These are phyloP conservation scores for Spergularia marina DNA, from an alignment of 148 eudicot genomes.

Conservation along the genomic window DNA sequence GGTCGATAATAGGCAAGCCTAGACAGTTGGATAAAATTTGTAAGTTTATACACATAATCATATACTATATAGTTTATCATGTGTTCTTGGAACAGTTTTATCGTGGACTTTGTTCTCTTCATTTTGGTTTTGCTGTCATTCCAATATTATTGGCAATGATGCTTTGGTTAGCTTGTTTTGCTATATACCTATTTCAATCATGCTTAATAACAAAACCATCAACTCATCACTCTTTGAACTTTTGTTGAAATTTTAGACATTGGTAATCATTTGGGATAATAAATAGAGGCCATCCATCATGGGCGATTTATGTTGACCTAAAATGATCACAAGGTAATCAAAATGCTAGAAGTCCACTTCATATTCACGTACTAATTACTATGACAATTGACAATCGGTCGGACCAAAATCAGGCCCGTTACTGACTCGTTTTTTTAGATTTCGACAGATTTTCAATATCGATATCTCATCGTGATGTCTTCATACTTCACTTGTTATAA, in stretches of 20 bases:
- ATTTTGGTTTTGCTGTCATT: conserved; percentile 25
- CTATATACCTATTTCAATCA: conserved; percentile 6
- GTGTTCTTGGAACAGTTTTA: background rate
- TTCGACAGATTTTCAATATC: too few species aligned
- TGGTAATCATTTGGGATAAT: conserved; percentile 21
- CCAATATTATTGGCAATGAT: conserved; percentile 31
- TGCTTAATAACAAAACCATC: background rate
- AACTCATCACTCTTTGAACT: background rate
- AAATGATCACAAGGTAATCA: too few species aligned
- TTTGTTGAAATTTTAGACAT: conserved; percentile 5
- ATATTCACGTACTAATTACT: too few species aligned
- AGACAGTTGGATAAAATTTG: conserved; percentile 12
- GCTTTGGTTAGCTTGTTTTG: conserved; percentile 16
- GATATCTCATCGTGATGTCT: too few species aligned
- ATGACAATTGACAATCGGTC: too few species aligned
- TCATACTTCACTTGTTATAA: too few species aligned
- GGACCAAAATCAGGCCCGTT: too few species aligned
- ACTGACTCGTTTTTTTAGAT: too few species aligned
- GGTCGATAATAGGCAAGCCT: background rate
- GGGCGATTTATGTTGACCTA: background rate
- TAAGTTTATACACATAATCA: background rate
- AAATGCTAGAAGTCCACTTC: too few species aligned
- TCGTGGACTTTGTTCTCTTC: background rate
- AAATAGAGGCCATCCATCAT: background rate
- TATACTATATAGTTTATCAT: conserved; percentile 8